Evolutionary conservation across 441 rosid species (phyloP), one percentile per base, ranked within the genome.

Genomic region (Corymbia calophylla): DNA sequence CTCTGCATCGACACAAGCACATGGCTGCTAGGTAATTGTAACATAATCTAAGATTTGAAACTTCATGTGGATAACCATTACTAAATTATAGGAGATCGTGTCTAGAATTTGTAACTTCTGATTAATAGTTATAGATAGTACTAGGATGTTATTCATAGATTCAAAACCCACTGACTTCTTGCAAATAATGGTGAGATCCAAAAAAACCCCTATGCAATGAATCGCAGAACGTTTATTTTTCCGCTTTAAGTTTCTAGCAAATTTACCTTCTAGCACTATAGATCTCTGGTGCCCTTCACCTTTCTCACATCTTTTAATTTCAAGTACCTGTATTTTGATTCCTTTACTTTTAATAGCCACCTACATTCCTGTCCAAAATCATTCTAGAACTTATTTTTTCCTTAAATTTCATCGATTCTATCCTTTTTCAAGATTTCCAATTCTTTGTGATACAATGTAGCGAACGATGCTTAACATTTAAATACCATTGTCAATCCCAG

Each of bases 81-180:
- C 19, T 53, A 53, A 53, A 16, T 7, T 53, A 53, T 5, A 53
- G 56, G 21, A 53, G 56, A 53, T 53, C 56, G 19, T 53, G 56
- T 53, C 56, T 53, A 53, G 21, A 53, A 53, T 53, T 53, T 53
- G 19, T 53, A 53, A 53, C 56, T 53, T 16, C 56, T 53, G 4
- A 5, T 16, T 17, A 53, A 53, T 17, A 53, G 17, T 19, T 53
- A 53, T 53, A 17, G 18, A 5, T 17, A 53, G 56, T 62, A 12
- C 19, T 1, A 13, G 0, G 8, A 62, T 62, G 18, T 62, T 62
- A 0, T 62, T 62, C 17, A 62, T 29, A 0, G 0, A 29, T 29
- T 62, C 31, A 29, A 62, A 62, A 62, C 1, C 8, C 56, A 53
- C 56, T 53, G 1, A 60, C 8, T 60, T 12, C 66, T 60, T 23